These are phyloP conservation scores for Metschnikowia reukaufii DNA, from an alignment of 805 yeast species.

Conservation along the genomic window DNA sequence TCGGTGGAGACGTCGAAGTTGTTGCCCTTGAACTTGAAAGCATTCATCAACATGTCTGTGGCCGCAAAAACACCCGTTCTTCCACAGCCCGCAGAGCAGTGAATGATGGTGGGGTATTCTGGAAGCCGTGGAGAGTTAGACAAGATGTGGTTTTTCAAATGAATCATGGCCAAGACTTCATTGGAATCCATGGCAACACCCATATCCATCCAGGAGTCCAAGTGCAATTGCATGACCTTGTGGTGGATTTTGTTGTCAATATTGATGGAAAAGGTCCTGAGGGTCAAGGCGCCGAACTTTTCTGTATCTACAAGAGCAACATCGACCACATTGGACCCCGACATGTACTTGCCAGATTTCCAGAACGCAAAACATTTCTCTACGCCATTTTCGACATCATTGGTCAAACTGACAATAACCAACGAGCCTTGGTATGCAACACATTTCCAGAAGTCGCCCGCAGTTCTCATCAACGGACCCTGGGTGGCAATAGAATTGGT, in stretches of 20 bases:
- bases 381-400: constrained; percentile 70
- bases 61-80: constrained; percentile 81
- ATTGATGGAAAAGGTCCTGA: constrained; percentile 19
- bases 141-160: constrained; percentile 27
- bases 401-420: constrained; percentile 72
- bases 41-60: constrained; percentile 57
- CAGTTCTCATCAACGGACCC: constrained; percentile 77
- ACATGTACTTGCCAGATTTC: constrained; percentile 55
- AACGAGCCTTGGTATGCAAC: constrained; percentile 62
- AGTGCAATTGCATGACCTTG: constrained; percentile 70
- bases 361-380: constrained; percentile 81
- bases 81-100: constrained; percentile 97
- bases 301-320: constrained; percentile 28
- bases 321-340: constrained; percentile 26
- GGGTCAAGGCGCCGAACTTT: constrained; percentile 14
- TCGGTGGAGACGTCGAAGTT: constrained; percentile 27
- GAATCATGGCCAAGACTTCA: constrained; percentile 52
- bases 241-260: constrained; percentile 26
- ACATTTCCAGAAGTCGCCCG: constrained; percentile 84
- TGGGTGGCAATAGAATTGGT: constrained; percentile 74
- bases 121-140: constrained; percentile 6
- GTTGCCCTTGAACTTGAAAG: constrained; percentile 9
- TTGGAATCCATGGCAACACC: constrained; percentile 57
- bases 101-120: constrained; percentile 44
- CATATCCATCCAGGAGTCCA: constrained; percentile 82